Conservation (phyloP, 2,329 filamentous ascomycete genomes). For the Pestalotiopsis sp. region DNA sequence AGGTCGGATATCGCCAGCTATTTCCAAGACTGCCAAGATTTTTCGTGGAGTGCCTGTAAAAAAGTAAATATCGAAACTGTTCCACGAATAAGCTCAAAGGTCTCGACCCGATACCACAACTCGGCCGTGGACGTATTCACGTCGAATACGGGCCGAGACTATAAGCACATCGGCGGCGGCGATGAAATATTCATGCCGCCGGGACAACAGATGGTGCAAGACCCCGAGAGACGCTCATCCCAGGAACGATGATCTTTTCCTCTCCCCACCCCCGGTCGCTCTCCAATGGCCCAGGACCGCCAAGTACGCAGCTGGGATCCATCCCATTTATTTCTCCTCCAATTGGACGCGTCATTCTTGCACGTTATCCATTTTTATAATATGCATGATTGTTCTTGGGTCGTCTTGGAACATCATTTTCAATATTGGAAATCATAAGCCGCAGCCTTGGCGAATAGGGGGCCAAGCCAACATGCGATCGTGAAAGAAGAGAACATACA, state of each 20-base stretch:
- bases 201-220: background rate
- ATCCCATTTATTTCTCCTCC: background rate
- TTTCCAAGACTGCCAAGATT: too few relatives aligned
- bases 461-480: background rate
- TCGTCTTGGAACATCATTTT: background rate
- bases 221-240: background rate
- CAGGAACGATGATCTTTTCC: background rate
- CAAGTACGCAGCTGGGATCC: background rate
- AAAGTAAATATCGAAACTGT: background rate
- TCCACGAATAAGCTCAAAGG: background rate
- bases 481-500: background rate
- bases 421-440: conserved; percentile 3
- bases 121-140: background rate
- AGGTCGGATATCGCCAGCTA: too few relatives aligned
- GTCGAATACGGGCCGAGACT: background rate
- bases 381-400: conserved; percentile 1
- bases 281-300: background rate
- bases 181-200: background rate
- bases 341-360: background rate
- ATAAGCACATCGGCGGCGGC: background rate
- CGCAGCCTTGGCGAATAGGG: conserved; percentile 8
- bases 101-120: background rate
- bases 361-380: conserved; percentile 5
- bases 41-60: background rate
- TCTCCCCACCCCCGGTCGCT: background rate